Base-by-base conservation (phyloP, 495 filamentous ascomycete genomes). In the Aspergillus heteromorphus region DNA sequence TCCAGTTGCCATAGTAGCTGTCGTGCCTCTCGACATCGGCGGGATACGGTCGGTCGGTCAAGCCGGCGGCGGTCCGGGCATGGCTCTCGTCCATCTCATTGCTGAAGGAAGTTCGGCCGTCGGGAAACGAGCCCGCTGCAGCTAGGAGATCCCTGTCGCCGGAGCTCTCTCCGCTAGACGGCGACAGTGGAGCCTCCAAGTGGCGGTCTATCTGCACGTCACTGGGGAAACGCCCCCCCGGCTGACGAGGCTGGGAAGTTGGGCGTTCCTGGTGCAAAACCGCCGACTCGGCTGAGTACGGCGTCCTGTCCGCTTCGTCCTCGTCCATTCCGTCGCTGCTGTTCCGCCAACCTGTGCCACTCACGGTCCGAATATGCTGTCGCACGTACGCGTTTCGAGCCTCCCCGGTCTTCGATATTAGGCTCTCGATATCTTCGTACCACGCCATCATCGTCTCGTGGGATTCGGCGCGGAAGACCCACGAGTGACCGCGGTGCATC, bases 381-480 rank as follows among this genome's bases (percentile, higher is more conserved):
- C 87, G 80, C 51, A 97, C 88, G 61, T 92, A 97, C 16, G 87
- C 89, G 63, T 86, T 87, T 2, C 92, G 84, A 52, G 95, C 91
- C 62, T 95, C 87, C 21, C 91, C 89, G n/a, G 85, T 89, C 64
- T 86, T 89, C 67, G 90, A 90, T 13, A 85, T 96, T 49, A 97
- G 75, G 34, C 77, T 80, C 61, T 89, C 90, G 58, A 98, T 95
- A 63, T 96, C 93, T 40, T 89, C 84, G 66, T 91, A 96, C 93
- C 92, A 96, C 21, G 89, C 87, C 75, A 95, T 84, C 95, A 98
- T 97, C 8, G 89, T 95, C 55, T 96, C 95, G 69, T 95, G 83
- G 29, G 88, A 88, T 69, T 97, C 93, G 9, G 91, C 91, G 41
- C 93, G 84, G 76, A 98, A 97, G 6, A 97, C 92, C 93, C 93